Evolutionary conservation across 2,329 filamentous ascomycete genomes (phyloP).

Genomic region (Drechslerella dactyloides): DNA sequence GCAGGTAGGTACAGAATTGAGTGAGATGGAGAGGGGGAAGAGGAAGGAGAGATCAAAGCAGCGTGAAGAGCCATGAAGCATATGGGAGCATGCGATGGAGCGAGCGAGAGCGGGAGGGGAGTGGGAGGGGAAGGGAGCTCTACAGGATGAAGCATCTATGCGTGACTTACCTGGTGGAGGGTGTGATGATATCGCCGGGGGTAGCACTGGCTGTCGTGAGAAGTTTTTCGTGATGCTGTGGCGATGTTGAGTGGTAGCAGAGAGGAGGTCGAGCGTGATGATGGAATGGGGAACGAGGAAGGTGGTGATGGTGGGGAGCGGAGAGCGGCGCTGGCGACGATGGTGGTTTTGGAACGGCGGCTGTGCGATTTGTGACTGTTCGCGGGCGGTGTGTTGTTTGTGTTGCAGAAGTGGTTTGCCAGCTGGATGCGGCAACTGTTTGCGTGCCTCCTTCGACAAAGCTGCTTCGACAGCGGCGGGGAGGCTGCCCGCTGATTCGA

Average conservation of each 20-base stretch:
- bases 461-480: neutral
- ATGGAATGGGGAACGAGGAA: neutral
- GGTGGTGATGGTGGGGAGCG: neutral
- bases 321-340: neutral
- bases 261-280: neutral
- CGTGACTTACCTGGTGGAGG: neutral
- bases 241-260: neutral
- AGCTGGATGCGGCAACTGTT: constrained; percentile 27
- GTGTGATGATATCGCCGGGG: neutral
- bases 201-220: neutral
- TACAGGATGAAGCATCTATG: neutral
- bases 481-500: constrained; percentile 1
- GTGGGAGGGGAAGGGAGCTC: neutral
- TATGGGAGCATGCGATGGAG: neutral
- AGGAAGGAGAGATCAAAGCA: neutral
- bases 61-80: neutral
- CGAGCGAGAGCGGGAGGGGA: neutral
- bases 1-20: neutral
- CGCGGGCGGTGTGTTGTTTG: constrained; percentile 31
- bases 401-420: constrained; percentile 30
- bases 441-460: constrained; percentile 1
- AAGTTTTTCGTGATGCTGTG: neutral
- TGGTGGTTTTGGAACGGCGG: neutral
- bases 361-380: constrained; percentile 6
- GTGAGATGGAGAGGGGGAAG: constrained; percentile 5